A percentile compares a stretch with the other conserved stretches of the same genome.
Evolutionary conservation across 129 eudicot genomes (phyloP).

Genomic region (Arctium lappa): DNA sequence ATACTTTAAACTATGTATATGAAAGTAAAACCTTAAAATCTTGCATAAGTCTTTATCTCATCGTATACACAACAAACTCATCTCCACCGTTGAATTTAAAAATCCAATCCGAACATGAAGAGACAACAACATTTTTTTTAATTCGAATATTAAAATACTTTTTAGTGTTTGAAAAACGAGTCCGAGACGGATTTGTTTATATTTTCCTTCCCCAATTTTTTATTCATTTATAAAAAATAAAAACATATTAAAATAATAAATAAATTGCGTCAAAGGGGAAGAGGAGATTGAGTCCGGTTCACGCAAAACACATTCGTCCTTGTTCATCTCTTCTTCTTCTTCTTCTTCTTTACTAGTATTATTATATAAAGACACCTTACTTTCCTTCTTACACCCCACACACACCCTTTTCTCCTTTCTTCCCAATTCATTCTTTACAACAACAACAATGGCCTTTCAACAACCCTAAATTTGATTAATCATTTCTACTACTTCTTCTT

Average conservation of each 20-base stretch:
- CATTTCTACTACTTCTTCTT: neutral
- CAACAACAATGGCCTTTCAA: constrained; percentile 29
- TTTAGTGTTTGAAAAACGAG: neutral
- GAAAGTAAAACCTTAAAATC: no score
- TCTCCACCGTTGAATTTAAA: no score
- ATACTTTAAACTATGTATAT: no score
- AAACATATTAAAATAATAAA: neutral
- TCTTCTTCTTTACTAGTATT: constrained; percentile 10
- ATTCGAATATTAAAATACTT: neutral
- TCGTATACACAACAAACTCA: no score
- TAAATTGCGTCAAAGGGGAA: constrained; percentile 58
- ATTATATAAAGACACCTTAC: constrained; percentile 50
- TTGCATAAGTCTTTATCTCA: no score
- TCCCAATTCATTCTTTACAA: constrained; percentile 16
- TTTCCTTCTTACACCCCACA: constrained; percentile 32
- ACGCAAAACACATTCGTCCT: constrained; percentile 58
- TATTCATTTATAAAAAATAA: neutral
- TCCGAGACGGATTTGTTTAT: neutral
- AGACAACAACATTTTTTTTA: neutral
- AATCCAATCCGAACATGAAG: neutral
- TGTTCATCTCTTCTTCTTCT: constrained; percentile 8
- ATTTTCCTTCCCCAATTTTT: neutral
- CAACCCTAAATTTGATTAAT: constrained; percentile 19
- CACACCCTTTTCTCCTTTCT: neutral
- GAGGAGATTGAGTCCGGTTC: constrained; percentile 78